A percentile compares a stretch with the other conserved stretches of the same genome.
These are phyloP conservation scores for Neofusicoccum cordaticola DNA, from an alignment of 2,329 filamentous ascomycete genomes.

Conservation along the genomic window DNA sequence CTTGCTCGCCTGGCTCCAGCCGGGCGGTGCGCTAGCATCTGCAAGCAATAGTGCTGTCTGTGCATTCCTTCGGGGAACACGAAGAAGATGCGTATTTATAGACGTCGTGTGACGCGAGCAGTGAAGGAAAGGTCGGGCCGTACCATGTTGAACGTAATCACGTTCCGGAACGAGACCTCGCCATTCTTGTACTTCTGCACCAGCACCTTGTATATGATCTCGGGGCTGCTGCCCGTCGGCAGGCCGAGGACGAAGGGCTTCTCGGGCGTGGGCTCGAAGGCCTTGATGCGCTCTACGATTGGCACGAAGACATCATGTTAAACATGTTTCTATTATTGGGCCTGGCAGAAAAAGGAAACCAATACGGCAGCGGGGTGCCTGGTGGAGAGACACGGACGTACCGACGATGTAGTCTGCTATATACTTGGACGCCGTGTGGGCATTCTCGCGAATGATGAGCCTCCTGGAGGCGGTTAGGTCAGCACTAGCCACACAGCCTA, in stretches of 20 bases:
- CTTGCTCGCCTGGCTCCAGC: not conserved
- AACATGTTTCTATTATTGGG: not conserved
- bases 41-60: not conserved
- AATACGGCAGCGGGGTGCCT: not conserved
- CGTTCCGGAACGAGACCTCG: slow-evolving; percentile 80
- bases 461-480: slow-evolving; percentile 56
- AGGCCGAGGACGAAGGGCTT: slow-evolving; percentile 80
- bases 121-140: slow-evolving; percentile 20
- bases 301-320: not conserved
- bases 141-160: slow-evolving; percentile 91
- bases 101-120: not conserved
- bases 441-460: slow-evolving; percentile 77
- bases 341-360: not conserved
- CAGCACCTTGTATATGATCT: slow-evolving; percentile 73
- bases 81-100: slow-evolving; percentile 11
- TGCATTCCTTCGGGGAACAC: slow-evolving; percentile 1
- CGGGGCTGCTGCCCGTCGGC: slow-evolving; percentile 78
- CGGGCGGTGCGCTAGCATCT: not conserved
- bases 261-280: slow-evolving; percentile 68
- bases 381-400: slow-evolving; percentile 27
- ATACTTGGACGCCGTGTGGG: slow-evolving; percentile 66
- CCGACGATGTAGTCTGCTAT: slow-evolving; percentile 79
- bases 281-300: slow-evolving; percentile 66
- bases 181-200: slow-evolving; percentile 69
- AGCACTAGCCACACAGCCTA: slow-evolving; percentile 9